Evolutionary conservation across 441 rosid genomes (phyloP).

Genomic region (Erodium moschatum): DNA sequence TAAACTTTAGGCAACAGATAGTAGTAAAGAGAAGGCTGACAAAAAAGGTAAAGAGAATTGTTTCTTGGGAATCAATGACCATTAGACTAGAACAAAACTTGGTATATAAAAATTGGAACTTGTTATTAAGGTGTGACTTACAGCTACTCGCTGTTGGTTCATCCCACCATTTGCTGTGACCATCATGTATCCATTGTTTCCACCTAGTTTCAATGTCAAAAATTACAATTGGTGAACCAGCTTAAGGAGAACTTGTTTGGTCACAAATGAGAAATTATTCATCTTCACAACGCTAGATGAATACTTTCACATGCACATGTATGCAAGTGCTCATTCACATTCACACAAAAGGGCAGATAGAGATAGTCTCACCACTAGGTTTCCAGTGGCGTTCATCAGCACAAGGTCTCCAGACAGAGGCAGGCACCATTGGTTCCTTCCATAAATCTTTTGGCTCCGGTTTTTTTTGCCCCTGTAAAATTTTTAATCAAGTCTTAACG

Average conservation of each 20-base stretch:
- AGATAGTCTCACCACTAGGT: conserved; percentile 43
- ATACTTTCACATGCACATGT: conserved; percentile 7
- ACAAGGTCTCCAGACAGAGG: conserved; percentile 89
- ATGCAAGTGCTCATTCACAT: neutral
- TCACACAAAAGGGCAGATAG: conserved; percentile 15
- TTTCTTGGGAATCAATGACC: conserved; percentile 1
- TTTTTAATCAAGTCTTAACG: conserved; percentile 14
- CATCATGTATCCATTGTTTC: conserved; percentile 75
- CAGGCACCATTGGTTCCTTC: conserved; percentile 62
- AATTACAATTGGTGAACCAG: neutral
- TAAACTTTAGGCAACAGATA: conserved; percentile 19
- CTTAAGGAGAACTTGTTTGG: neutral
- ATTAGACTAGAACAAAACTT: neutral
- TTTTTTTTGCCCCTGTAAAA: conserved; percentile 52
- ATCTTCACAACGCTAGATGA: neutral
- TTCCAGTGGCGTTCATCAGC: conserved; percentile 71
- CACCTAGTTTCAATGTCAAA: conserved; percentile 31
- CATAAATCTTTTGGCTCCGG: conserved; percentile 90
- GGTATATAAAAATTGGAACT: conserved; percentile 13
- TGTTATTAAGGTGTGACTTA: conserved; percentile 33
- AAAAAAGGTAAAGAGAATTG: neutral
- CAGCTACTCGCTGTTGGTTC: conserved; percentile 96
- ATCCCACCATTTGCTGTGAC: conserved; percentile 96
- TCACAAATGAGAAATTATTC: neutral
- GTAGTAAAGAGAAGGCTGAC: neutral